Evolutionary conservation across 441 rosid species (phyloP).

Genomic region (Codiaeum variegatum): DNA sequence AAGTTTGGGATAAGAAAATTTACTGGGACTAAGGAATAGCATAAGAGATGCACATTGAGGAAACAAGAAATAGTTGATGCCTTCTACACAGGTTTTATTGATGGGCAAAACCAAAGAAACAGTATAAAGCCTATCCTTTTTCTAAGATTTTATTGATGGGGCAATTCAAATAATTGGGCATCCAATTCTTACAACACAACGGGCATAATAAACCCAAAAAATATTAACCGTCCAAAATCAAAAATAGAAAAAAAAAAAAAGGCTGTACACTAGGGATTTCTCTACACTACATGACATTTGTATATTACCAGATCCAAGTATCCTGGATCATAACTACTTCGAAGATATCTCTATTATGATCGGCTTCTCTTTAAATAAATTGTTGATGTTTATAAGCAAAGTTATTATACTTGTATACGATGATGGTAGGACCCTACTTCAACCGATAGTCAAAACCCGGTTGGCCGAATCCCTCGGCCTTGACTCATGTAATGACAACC

Average conservation of each 20-base stretch:
- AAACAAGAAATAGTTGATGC: too few relatives aligned
- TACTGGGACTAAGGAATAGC: too few relatives aligned
- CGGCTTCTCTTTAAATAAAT: constrained; percentile 9
- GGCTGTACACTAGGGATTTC: constrained; percentile 27
- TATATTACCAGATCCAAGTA: neutral
- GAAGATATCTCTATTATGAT: neutral
- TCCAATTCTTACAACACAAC: constrained; percentile 29
- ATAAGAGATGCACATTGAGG: too few relatives aligned
- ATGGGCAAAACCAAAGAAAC: too few relatives aligned
- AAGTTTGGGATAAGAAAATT: too few relatives aligned
- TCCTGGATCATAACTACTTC: constrained; percentile 11
- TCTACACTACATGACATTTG: constrained; percentile 16
- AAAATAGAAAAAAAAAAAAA: too few relatives aligned
- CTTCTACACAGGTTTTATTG: too few relatives aligned
- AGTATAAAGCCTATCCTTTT: neutral
- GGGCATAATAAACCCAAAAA: constrained; percentile 12
- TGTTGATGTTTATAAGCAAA: constrained; percentile 1
- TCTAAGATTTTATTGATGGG: constrained; percentile 24
- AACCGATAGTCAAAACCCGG: constrained; percentile 7
- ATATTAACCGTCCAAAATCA: neutral
- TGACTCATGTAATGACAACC: neutral
- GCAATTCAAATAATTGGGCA: constrained; percentile 11
- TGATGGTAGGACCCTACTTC: neutral
- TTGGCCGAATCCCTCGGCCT: neutral
- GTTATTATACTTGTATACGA: neutral